Evolutionary conservation across 306 rosid genomes (phyloP).

Genomic region (Rosa persica): DNA sequence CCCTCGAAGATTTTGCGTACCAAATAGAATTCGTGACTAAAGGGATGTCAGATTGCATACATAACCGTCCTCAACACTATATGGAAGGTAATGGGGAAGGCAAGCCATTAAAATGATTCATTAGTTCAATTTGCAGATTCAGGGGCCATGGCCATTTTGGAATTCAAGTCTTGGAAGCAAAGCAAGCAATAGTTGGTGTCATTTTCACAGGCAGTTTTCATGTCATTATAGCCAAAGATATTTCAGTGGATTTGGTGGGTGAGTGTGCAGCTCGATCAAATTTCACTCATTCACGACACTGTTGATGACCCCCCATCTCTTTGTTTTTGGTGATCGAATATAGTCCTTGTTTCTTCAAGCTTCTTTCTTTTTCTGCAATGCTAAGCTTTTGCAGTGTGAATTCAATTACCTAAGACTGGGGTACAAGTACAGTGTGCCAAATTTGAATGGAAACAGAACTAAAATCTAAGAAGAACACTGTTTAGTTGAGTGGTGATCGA

Average conservation of each 20-base stretch:
- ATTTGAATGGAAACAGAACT: background rate
- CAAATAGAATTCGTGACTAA: background rate
- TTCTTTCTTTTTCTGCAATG: background rate
- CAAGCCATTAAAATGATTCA: conserved; percentile 13
- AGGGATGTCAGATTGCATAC: background rate
- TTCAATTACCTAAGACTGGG: background rate
- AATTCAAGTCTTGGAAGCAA: conserved; percentile 16
- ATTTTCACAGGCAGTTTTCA: conserved; percentile 39
- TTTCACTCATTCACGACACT: conserved; percentile 44
- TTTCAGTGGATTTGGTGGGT: conserved; percentile 46
- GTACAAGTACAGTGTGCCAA: background rate
- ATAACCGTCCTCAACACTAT: background rate
- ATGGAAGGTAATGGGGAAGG: conserved; percentile 30
- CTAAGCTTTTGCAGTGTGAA: background rate
- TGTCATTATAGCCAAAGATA: conserved; percentile 41
- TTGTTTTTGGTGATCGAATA: background rate
- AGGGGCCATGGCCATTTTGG: conserved; percentile 3
- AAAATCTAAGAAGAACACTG: background rate
- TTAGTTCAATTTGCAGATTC: conserved; percentile 2
- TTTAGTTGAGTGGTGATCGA: background rate
- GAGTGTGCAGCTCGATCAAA: background rate
- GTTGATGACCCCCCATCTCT: conserved; percentile 30
- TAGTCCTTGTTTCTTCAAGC: background rate
- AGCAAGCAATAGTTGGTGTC: conserved; percentile 27
- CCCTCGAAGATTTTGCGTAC: background rate